A percentile compares a stretch with the other conserved stretches of the same genome.
Conservation (phyloP, 176 grass and related monocot genomes). For the Oryza glaberrima region DNA sequence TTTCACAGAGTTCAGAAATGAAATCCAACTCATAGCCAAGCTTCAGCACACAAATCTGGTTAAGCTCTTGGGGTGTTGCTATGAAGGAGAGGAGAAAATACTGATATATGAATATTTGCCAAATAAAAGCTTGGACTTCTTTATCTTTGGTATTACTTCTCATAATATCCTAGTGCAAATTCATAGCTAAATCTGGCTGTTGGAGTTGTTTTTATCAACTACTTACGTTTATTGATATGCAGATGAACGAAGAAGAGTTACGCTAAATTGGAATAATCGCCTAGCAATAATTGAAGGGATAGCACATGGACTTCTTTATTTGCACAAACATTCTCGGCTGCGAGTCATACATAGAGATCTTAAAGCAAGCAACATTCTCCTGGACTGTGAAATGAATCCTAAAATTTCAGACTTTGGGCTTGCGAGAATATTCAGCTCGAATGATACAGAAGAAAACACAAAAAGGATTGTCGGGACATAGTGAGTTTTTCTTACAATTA, state of each 20-base stretch:
- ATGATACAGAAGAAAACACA: not conserved
- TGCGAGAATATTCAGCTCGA: conserved; percentile 6
- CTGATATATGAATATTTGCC: conserved; percentile 38
- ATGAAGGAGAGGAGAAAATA: conserved; percentile 25
- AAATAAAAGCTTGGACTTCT: conserved; percentile 35
- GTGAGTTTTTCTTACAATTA: conserved; percentile 18
- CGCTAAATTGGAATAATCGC: conserved; percentile 30
- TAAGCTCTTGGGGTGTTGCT: conserved; percentile 34
- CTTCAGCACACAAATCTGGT: conserved; percentile 31
- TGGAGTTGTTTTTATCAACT: not conserved
- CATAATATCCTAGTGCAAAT: not conserved
- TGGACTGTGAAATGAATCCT: conserved; percentile 34
- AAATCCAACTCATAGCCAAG: conserved; percentile 40
- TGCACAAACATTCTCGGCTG: conserved; percentile 25
- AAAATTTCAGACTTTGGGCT: conserved; percentile 43
- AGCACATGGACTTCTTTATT: conserved; percentile 25
- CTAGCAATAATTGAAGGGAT: conserved; percentile 26
- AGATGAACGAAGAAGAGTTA: conserved; percentile 10
- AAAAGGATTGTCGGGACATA: conserved; percentile 18
- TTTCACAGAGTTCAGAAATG: conserved; percentile 33
- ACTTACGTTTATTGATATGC: not conserved
- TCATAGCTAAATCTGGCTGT: not conserved
- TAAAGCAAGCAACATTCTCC: conserved; percentile 38
- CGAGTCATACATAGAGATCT: conserved; percentile 42
- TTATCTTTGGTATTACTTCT: conserved; percentile 31